These are phyloP conservation scores for Ceratocystis destructans DNA, from an alignment of 2,329 filamentous ascomycete species.

Conservation along the genomic window DNA sequence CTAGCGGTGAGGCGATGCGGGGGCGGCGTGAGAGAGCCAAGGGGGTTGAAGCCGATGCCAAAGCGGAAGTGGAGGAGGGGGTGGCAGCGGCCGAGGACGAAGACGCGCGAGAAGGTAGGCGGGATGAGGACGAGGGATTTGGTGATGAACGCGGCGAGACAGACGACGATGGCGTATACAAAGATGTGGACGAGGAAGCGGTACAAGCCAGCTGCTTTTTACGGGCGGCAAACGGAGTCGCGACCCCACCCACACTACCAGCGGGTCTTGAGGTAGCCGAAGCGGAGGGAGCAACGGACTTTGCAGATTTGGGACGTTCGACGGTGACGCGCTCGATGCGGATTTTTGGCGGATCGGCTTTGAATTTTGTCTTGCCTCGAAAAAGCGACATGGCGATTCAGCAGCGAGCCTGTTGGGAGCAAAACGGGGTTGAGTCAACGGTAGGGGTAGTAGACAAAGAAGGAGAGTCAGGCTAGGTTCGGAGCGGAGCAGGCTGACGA, in stretches of 20 bases:
- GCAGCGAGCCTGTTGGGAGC: not conserved
- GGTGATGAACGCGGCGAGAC: conserved; percentile 17
- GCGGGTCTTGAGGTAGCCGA: conserved; percentile 21
- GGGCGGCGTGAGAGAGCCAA: conserved; percentile 4
- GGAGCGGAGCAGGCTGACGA: not conserved
- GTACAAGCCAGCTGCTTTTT: conserved; percentile 11
- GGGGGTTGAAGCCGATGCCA: not conserved
- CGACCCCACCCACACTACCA: not conserved
- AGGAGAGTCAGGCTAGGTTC: not conserved
- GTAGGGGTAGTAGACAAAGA: not conserved
- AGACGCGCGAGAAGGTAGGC: conserved; percentile 8
- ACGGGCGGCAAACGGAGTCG: conserved; percentile 20
- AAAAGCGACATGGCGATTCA: conserved; percentile 26
- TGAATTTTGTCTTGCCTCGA: conserved; percentile 37
- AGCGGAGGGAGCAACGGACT: conserved; percentile 27
- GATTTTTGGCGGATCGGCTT: conserved; percentile 37
- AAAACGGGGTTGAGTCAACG: not conserved
- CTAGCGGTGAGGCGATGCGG: conserved; percentile 13
- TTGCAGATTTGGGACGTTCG: conserved; percentile 30
- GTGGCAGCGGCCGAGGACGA: conserved; percentile 9
- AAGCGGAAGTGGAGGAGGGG: not conserved
- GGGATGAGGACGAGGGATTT: conserved; percentile 16
- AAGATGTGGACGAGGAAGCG: conserved; percentile 15
- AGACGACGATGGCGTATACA: conserved; percentile 13
- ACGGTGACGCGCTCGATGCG: conserved; percentile 40